Conservation (phyloP, 257 asterid species). For the Coffea eugenioides region DNA sequence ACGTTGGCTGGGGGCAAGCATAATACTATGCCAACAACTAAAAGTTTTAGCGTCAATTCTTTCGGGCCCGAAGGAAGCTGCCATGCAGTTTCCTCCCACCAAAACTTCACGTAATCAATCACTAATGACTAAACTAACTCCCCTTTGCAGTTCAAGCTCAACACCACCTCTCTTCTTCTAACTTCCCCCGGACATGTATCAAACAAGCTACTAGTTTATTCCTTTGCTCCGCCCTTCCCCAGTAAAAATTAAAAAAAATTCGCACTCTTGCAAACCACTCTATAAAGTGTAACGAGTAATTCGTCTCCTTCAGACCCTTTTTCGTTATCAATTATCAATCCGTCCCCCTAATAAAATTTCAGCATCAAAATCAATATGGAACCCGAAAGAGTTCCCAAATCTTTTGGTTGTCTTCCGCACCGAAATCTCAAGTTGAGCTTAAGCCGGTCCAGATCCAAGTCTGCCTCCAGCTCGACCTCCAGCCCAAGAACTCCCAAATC, state of each 20-base stretch:
- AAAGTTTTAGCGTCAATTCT: conserved; percentile 10
- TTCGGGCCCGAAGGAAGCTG: conserved; percentile 27
- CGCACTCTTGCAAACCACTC: background rate
- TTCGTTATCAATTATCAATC: background rate
- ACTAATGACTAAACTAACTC: background rate
- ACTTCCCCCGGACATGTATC: background rate
- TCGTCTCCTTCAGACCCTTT: background rate
- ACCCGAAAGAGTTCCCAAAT: conserved; percentile 19
- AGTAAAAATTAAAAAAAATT: background rate
- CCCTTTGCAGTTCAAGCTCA: conserved; percentile 15
- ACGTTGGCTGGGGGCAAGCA: too few species aligned
- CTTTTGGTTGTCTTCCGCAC: conserved; percentile 33
- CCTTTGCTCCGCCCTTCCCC: background rate
- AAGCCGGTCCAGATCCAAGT: conserved; percentile 23
- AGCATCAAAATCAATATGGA: conserved; percentile 19
- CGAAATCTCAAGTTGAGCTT: conserved; percentile 23
- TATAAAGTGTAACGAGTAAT: conserved; percentile 12
- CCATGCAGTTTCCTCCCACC: conserved; percentile 36
- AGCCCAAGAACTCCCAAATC: conserved; percentile 28
- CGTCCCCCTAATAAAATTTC: too few species aligned
- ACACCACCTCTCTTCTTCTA: conserved; percentile 4
- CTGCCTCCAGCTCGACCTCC: conserved; percentile 24
- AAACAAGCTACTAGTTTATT: too few species aligned
- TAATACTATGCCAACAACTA: background rate
- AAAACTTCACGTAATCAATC: conserved; percentile 22